Conservation (phyloP, 1,139 yeast genomes). For the Casaregolazyma suthepensis region DNA sequence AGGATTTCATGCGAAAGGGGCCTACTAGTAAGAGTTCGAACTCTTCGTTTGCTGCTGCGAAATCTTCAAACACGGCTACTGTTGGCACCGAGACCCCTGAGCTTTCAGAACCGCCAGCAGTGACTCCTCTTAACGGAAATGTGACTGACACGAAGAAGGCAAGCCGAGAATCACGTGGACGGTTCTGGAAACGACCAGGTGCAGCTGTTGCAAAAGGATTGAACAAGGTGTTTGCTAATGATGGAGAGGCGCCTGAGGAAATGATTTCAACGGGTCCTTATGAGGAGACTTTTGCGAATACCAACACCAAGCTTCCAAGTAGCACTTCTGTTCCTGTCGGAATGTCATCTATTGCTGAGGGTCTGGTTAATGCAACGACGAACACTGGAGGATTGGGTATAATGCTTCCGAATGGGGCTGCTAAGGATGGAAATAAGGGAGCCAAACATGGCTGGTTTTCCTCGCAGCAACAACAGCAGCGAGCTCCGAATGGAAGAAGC, state of each 20-base stretch:
- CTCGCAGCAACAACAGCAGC: background rate
- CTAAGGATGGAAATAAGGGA: slow-evolving; percentile 6
- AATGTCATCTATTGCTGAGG: slow-evolving; percentile 8
- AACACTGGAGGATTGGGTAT: slow-evolving; percentile 19
- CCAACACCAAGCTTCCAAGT: slow-evolving; percentile 1
- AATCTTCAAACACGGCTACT: background rate
- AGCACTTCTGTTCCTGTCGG: slow-evolving; percentile 8
- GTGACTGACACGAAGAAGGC: slow-evolving; percentile 12
- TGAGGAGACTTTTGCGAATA: background rate
- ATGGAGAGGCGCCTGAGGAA: slow-evolving; percentile 18
- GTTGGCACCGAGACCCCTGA: background rate
- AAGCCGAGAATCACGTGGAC: slow-evolving; percentile 22
- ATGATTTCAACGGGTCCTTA: slow-evolving; percentile 7
- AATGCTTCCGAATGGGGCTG: slow-evolving; percentile 13
- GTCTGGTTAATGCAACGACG: slow-evolving; percentile 11
- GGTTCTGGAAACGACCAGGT: slow-evolving; percentile 36
- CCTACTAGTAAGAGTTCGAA: background rate
- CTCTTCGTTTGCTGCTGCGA: background rate
- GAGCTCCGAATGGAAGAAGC: background rate
- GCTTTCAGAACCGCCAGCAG: background rate
- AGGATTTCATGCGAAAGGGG: slow-evolving; percentile 6
- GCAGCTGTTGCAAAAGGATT: slow-evolving; percentile 36
- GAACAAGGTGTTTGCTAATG: slow-evolving; percentile 31
- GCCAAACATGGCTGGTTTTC: slow-evolving; percentile 7
- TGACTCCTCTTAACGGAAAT: background rate